Evolutionary conservation across 2,329 filamentous ascomycete species (phyloP).

Genomic region (Ophiocordyceps camponoti-leonardi): DNA sequence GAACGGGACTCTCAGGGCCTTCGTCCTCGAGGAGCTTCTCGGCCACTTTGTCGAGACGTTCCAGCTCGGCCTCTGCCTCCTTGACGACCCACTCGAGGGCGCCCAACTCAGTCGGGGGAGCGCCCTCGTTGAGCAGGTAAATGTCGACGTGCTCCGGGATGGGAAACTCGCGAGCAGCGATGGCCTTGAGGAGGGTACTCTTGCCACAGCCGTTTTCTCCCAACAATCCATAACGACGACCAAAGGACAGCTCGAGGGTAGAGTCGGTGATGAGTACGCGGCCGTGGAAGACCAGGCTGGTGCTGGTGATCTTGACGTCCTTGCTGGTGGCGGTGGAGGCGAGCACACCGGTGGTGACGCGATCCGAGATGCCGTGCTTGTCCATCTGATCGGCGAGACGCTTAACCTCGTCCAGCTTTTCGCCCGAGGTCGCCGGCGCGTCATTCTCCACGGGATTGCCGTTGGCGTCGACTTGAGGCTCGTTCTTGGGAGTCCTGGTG

Average conservation of each 20-base stretch:
- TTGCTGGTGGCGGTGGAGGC: constrained; percentile 69
- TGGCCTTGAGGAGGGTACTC: constrained; percentile 91
- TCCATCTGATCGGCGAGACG: constrained; percentile 87
- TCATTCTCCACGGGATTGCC: constrained; percentile 39
- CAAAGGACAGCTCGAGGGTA: constrained; percentile 82
- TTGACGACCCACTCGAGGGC: constrained; percentile 94
- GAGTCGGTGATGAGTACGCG: constrained; percentile 90
- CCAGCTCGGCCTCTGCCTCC: constrained; percentile 86
- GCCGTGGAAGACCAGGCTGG: constrained; percentile 92
- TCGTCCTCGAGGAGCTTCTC: constrained; percentile 85
- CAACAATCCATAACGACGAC: constrained; percentile 81
- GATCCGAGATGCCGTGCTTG: constrained; percentile 87
- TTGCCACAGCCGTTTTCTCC: constrained; percentile 99
- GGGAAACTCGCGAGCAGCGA: constrained; percentile 83
- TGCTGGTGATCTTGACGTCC: constrained; percentile 93
- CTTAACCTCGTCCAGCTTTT: constrained; percentile 66
- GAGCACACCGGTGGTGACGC: constrained; percentile 94
- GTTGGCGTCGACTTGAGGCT: constrained; percentile 45
- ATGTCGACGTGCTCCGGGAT: constrained; percentile 95
- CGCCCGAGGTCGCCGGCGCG: constrained; percentile 49
- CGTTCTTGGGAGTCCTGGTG: constrained; percentile 56
- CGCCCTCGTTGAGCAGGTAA: constrained; percentile 95
- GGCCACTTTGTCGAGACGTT: constrained; percentile 71
- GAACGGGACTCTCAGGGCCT: constrained; percentile 74
- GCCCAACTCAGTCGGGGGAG: constrained; percentile 72